Conservation (phyloP, 1,284 basidiomycete genomes). For the Schizophyllum amplum region DNA sequence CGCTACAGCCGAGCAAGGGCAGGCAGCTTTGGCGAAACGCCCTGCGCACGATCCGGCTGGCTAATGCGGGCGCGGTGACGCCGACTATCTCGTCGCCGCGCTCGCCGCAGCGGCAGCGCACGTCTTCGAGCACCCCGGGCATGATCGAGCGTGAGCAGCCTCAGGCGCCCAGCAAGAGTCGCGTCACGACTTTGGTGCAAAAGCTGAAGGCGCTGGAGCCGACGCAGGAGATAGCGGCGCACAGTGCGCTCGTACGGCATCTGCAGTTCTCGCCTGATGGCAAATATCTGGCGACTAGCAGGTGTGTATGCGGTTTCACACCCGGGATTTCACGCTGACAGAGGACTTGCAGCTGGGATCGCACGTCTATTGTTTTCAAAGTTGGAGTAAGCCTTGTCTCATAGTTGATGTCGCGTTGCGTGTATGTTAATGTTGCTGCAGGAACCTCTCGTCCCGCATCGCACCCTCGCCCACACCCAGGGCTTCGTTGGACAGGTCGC, state of each 20-base stretch:
- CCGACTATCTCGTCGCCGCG: constrained; percentile 11
- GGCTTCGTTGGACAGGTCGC: constrained; percentile 76
- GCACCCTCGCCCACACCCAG: constrained; percentile 60
- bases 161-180: constrained; percentile 19
- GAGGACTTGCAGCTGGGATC: constrained; percentile 53
- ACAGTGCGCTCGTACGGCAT: constrained; percentile 59
- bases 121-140: constrained; percentile 31
- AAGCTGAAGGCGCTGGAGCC: constrained; percentile 47
- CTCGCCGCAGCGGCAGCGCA: constrained; percentile 30
- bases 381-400: constrained; percentile 41
- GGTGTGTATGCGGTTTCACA: constrained; percentile 26
- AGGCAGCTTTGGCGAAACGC: constrained; percentile 23
- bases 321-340: constrained; percentile 8
- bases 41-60: constrained; percentile 22
- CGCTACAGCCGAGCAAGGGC: constrained; percentile 12
- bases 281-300: constrained; percentile 62
- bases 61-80: constrained; percentile 20
- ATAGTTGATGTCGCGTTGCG: not conserved
- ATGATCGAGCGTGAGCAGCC: constrained; percentile 21
- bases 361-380: constrained; percentile 65
- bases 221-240: constrained; percentile 55
- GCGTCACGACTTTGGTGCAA: constrained; percentile 48
- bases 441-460: constrained; percentile 53
- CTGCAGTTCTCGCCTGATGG: constrained; percentile 69
- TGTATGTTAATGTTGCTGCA: constrained; percentile 15